These are phyloP conservation scores for Amorphotheca resinae DNA, from an alignment of 495 filamentous ascomycete species.

Conservation along the genomic window DNA sequence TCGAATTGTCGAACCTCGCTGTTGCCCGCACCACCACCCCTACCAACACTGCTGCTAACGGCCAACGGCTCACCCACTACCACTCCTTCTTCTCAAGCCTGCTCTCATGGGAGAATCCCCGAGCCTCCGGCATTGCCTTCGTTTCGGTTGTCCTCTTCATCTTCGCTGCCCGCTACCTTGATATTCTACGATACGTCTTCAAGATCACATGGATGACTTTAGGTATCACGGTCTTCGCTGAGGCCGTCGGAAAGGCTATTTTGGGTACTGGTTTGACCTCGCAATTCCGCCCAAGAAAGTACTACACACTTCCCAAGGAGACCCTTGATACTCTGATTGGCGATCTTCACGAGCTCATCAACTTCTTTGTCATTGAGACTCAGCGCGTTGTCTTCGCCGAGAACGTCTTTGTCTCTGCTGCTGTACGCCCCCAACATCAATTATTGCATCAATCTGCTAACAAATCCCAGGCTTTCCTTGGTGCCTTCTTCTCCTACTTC, in stretches of 20 bases:
- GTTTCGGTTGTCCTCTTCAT: conserved; percentile 62
- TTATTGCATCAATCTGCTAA: conserved; percentile 7
- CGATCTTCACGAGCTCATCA: conserved; percentile 81
- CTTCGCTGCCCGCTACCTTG: conserved; percentile 80
- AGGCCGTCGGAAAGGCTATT: conserved; percentile 63
- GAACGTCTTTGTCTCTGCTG: conserved; percentile 70
- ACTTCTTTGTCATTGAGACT: conserved; percentile 95
- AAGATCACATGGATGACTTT: conserved; percentile 61
- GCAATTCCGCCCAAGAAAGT: conserved; percentile 78
- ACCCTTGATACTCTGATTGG: conserved; percentile 68
- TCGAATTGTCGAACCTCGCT: conserved; percentile 66
- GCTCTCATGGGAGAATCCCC: conserved; percentile 49
- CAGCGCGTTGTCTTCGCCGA: conserved; percentile 92
- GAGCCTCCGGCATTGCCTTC: conserved; percentile 81
- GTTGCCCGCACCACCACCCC: conserved; percentile 54
- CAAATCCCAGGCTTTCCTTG: conserved; percentile 51
- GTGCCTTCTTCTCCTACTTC: conserved; percentile 79
- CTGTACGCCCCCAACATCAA: conserved; percentile 45
- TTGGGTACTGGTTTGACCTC: conserved; percentile 69
- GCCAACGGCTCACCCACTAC: conserved; percentile 87
- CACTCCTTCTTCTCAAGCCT: conserved; percentile 92
- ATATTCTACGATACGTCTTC: conserved; percentile 76
- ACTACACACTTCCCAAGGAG: conserved; percentile 83
- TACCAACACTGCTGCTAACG: conserved; percentile 55
- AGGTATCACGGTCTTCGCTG: conserved; percentile 58